phyloP scores from a whole-genome alignment of 2,329 filamentous ascomycete species.

The Botrytis pseudocinerea region DNA sequence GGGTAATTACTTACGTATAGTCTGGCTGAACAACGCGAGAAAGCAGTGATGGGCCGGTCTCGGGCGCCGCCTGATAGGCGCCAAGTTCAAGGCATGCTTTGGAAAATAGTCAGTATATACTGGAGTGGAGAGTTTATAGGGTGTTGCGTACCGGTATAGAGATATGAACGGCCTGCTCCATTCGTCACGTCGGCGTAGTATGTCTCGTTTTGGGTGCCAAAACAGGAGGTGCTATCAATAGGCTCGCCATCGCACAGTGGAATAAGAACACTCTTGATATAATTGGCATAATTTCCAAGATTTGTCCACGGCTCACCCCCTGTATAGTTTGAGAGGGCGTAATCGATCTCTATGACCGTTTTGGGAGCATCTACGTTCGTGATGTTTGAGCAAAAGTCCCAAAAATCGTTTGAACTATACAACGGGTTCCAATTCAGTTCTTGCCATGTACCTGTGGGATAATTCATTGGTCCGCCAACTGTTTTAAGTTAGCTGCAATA shows the following conservation, averaged over 20 bases:
- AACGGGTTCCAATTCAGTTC: conserved; percentile 51
- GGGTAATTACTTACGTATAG: conserved; percentile 48
- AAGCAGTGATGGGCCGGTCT: conserved; percentile 48
- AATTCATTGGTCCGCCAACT: conserved; percentile 50
- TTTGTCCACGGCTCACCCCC: conserved; percentile 51
- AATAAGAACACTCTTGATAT: conserved; percentile 49
- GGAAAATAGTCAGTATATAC: not conserved
- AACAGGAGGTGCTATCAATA: conserved; percentile 48
- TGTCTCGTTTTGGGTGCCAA: conserved; percentile 43
- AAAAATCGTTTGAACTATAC: conserved; percentile 50
- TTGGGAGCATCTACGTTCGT: conserved; percentile 48
- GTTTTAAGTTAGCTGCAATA: conserved; percentile 16
- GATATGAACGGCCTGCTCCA: conserved; percentile 46
- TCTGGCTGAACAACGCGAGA: conserved; percentile 49
- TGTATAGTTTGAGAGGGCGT: conserved; percentile 50
- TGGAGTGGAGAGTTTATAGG: not conserved
- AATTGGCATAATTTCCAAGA: conserved; percentile 53
- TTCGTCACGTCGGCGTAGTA: conserved; percentile 50
- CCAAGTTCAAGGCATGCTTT: conserved; percentile 50
- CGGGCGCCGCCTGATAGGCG: conserved; percentile 50
- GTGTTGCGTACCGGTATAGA: conserved; percentile 46
- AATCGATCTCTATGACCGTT: conserved; percentile 48
- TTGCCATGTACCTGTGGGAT: conserved; percentile 54
- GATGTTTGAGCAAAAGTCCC: conserved; percentile 53
- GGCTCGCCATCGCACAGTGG: conserved; percentile 46